These are phyloP conservation scores for Moniliella sp. DNA, from an alignment of 1,284 basidiomycete species.

Conservation along the genomic window DNA sequence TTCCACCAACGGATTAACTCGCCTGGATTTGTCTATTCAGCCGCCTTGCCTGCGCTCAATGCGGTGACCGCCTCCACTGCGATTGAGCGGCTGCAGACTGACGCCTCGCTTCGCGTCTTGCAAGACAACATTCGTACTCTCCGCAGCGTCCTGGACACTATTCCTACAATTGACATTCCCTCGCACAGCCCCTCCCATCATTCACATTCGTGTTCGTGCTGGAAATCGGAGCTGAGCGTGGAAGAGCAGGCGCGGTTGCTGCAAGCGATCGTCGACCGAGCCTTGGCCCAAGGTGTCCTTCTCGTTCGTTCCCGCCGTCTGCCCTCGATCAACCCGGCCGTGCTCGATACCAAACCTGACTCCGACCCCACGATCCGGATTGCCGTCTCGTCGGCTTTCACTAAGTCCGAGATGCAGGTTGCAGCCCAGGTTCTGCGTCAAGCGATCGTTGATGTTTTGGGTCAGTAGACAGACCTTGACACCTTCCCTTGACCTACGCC, in stretches of 20 bases:
- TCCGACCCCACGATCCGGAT: constrained; percentile 60
- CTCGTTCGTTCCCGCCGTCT: constrained; percentile 13
- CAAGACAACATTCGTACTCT: constrained; percentile 61
- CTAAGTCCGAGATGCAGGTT: constrained; percentile 75
- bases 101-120: constrained; percentile 50
- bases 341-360: constrained; percentile 14
- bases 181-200: constrained; percentile 65
- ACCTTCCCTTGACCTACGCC: no score
- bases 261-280: constrained; percentile 19
- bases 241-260: constrained; percentile 19
- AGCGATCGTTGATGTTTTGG: constrained; percentile 49
- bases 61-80: constrained; percentile 67
- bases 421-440: constrained; percentile 54
- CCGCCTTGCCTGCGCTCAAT: constrained; percentile 71
- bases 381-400: constrained; percentile 54
- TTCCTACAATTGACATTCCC: constrained; percentile 56
- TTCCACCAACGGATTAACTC: constrained; percentile 92
- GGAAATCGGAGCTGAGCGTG: constrained; percentile 13
- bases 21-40: constrained; percentile 83
- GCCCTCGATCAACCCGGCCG: constrained; percentile 15
- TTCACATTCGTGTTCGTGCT: constrained; percentile 60
- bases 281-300: constrained; percentile 20
- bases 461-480: no score
- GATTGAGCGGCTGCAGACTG: constrained; percentile 47
- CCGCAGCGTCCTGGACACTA: constrained; percentile 53